Conservation (phyloP, 2,329 filamentous ascomycete species). For the Emericellopsis atlantica region DNA sequence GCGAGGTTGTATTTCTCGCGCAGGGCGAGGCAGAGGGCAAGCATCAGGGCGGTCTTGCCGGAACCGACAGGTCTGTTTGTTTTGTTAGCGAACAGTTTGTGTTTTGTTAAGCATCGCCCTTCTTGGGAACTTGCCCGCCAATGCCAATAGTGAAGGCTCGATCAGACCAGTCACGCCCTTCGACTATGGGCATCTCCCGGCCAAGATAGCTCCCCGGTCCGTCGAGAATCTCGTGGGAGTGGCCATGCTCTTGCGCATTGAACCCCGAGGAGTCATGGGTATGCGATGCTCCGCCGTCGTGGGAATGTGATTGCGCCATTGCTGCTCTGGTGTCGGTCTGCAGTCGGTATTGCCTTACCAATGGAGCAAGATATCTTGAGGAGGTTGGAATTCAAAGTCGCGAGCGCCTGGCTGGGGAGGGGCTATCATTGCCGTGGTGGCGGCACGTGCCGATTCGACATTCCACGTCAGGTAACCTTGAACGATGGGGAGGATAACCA, state of each 20-base stretch:
- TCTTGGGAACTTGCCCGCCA: conserved; percentile 57
- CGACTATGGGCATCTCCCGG: conserved; percentile 86
- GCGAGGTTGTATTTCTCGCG: conserved; percentile 76
- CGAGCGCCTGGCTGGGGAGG: no score
- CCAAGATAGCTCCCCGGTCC: conserved; percentile 83
- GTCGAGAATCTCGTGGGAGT: conserved; percentile 90
- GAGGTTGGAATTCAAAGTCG: no score
- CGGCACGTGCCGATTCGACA: no score
- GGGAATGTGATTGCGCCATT: conserved; percentile 34
- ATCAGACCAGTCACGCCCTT: conserved; percentile 77
- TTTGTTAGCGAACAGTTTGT: background rate
- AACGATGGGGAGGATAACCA: no score
- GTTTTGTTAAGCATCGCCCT: background rate
- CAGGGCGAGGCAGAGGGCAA: conserved; percentile 76
- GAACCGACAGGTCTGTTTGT: conserved; percentile 73
- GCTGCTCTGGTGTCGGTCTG: no score
- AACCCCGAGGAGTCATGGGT: conserved; percentile 15
- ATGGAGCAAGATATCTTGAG: no score
- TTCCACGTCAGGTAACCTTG: no score
- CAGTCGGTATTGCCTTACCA: no score
- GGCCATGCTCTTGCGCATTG: conserved; percentile 65
- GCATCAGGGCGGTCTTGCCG: conserved; percentile 95
- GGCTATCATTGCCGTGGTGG: no score
- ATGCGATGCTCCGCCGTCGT: conserved; percentile 28
- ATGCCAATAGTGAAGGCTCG: conserved; percentile 95